Evolutionary conservation across 176 grass and related monocot genomes (phyloP).

Genomic region (Eragrostis curvula): DNA sequence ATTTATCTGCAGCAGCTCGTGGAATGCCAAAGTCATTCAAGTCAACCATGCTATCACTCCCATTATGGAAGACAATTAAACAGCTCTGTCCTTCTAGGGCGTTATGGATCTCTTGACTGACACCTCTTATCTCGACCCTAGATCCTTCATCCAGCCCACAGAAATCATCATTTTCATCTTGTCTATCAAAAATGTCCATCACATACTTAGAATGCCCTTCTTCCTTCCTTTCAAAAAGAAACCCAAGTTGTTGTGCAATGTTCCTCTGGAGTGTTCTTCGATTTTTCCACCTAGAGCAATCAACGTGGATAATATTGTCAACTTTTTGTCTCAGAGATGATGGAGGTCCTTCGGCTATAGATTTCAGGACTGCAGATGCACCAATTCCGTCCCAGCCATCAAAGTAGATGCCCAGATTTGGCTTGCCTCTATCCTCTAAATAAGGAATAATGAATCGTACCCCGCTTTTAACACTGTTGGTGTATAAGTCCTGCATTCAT

Average conservation of each 20-base stretch:
- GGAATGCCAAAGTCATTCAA: conserved; percentile 23
- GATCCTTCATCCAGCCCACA: not conserved
- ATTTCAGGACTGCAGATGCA: not conserved
- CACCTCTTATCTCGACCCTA: not conserved
- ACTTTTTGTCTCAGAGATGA: not conserved
- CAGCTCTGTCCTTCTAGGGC: not conserved
- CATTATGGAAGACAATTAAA: conserved; percentile 1
- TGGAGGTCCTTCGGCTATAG: not conserved
- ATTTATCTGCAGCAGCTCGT: not conserved
- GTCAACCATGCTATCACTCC: not conserved
- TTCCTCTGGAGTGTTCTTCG: conserved; percentile 14
- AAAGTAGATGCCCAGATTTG: not conserved
- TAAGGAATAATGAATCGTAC: not conserved
- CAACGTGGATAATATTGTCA: not conserved
- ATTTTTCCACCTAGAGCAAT: conserved; percentile 19
- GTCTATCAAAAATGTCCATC: not conserved
- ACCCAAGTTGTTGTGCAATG: not conserved
- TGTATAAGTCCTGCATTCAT: not conserved
- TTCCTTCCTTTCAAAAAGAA: too few species aligned
- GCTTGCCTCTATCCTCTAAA: not conserved
- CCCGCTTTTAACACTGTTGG: not conserved
- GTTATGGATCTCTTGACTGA: not conserved
- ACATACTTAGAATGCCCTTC: too few species aligned
- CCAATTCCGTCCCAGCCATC: conserved; percentile 6
- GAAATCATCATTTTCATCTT: conserved; percentile 20